Evolutionary conservation across 257 asterid genomes (phyloP).

Genomic region (Solanum etuberosum): DNA sequence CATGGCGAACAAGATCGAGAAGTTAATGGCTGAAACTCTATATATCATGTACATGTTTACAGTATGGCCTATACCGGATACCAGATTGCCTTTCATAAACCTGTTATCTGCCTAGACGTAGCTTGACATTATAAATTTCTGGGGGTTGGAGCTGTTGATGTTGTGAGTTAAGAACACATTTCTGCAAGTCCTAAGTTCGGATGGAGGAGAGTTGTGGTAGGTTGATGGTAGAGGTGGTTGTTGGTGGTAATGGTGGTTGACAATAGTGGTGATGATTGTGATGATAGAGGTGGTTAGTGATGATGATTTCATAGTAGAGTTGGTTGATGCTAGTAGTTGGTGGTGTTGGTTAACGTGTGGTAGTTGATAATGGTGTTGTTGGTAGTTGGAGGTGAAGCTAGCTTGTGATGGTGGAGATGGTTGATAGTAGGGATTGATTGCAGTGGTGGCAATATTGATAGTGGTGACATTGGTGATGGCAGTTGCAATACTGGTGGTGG

Average conservation of each 20-base stretch:
- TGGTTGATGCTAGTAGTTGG: too few species aligned
- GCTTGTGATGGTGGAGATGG: too few species aligned
- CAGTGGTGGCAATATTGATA: not conserved
- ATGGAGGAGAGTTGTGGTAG: not conserved
- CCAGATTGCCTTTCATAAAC: not conserved
- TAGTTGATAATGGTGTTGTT: not conserved
- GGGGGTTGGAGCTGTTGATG: not conserved
- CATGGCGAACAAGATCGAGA: not conserved
- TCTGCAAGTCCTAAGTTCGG: not conserved
- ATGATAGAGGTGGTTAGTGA: too few species aligned
- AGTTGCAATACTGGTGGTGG: too few species aligned
- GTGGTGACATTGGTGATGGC: too few species aligned
- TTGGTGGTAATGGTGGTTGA: too few species aligned
- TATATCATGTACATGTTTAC: too few species aligned
- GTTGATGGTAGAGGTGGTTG: too few species aligned
- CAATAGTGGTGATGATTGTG: too few species aligned
- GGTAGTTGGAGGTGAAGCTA: not conserved
- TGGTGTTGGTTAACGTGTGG: not conserved
- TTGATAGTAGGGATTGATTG: too few species aligned
- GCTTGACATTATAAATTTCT: not conserved
- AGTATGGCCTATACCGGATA: not conserved
- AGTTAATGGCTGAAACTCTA: not conserved
- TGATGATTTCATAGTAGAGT: not conserved
- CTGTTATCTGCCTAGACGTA: not conserved
- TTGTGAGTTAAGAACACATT: not conserved